These are phyloP conservation scores for Aegle marmelos DNA, from an alignment of 345 rosid genomes.

Conservation along the genomic window DNA sequence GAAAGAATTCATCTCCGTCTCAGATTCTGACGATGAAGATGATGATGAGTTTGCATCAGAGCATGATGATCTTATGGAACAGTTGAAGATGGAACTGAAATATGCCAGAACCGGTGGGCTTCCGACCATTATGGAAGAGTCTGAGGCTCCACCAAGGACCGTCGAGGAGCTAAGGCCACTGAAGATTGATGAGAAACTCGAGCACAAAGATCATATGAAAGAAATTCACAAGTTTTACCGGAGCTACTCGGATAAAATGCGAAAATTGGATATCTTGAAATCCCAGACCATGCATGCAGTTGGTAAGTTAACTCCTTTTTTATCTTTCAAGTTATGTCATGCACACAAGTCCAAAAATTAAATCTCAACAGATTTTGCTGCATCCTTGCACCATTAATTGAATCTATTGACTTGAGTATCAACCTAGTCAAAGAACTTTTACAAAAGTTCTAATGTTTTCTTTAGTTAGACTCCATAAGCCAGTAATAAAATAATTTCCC, in stretches of 20 bases:
- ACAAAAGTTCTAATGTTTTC: background rate
- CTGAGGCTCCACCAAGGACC: slow-evolving; percentile 37
- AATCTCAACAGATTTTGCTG: background rate
- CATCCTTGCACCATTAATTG: background rate
- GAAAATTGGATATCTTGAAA: slow-evolving; percentile 69
- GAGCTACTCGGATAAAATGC: slow-evolving; percentile 64
- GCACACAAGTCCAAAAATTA: background rate
- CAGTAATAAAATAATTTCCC: background rate
- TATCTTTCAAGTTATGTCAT: too few relatives aligned
- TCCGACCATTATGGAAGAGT: slow-evolving; percentile 76
- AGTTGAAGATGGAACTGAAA: slow-evolving; percentile 56
- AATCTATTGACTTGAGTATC: background rate
- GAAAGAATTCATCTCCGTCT: slow-evolving; percentile 7
- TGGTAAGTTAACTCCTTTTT: slow-evolving; percentile 33
- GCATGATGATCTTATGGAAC: slow-evolving; percentile 56
- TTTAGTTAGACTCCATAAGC: background rate
- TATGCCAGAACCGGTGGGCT: slow-evolving; percentile 75
- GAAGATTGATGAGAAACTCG: slow-evolving; percentile 47
- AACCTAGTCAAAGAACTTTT: background rate
- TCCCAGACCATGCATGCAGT: slow-evolving; percentile 73
- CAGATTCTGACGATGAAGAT: slow-evolving; percentile 12
- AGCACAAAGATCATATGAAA: slow-evolving; percentile 42
- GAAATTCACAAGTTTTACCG: slow-evolving; percentile 66
- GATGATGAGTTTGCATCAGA: slow-evolving; percentile 43
- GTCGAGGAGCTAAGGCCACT: slow-evolving; percentile 50